Evolutionary conservation across 352 stramenopile genomes (phyloP), one percentile per base, ranked within the genome.

Genomic region (Plasmopara viticola): DNA sequence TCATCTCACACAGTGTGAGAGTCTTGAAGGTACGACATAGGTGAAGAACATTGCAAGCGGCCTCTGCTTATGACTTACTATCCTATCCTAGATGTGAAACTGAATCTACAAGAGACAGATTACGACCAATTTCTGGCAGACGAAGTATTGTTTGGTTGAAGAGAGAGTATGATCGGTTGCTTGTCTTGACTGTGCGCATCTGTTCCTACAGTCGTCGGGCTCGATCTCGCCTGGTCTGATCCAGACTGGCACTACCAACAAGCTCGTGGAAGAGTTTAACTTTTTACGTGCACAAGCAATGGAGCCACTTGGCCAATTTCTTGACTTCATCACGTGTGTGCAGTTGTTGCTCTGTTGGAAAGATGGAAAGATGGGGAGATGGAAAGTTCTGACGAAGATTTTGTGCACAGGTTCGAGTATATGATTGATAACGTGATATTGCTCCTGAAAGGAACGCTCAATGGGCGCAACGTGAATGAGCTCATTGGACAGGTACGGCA

Each of bases 371-470:
- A n/a, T n/a, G n/a, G 20, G 20, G 20, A 25, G 3, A 25, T 25
- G 20, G 3, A 25, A 25, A 25, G 20, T 41, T 15, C 6, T 42
- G 4, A 43, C 34, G 45, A 44, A 39, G 15, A 9, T 38, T 52
- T 14, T 48, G 17, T 30, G 30, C 30, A 39, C 76, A 95, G 74
- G 64, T 90, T 83, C 78, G 96, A 99, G 78, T 99, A 99, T 80
- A 99, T 99, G 96, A 99, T 99, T 71, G 96, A 99, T 70, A 99
- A 99, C 68, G 87, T 99, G 46, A 99, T 99, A 72, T 78, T 99
- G 34, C 78, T 99, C 28, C 85, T 99, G 48, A 99, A 99, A 68
- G 95, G 95, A 52, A 98, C 96, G 40, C 76, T 99, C 15, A 97
- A 93, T 62, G 95, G 95, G 30, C 90, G 95, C 51, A 93, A 98